Base-by-base conservation (phyloP, 1,284 basidiomycete genomes). In the Pascua guehoae region DNA sequence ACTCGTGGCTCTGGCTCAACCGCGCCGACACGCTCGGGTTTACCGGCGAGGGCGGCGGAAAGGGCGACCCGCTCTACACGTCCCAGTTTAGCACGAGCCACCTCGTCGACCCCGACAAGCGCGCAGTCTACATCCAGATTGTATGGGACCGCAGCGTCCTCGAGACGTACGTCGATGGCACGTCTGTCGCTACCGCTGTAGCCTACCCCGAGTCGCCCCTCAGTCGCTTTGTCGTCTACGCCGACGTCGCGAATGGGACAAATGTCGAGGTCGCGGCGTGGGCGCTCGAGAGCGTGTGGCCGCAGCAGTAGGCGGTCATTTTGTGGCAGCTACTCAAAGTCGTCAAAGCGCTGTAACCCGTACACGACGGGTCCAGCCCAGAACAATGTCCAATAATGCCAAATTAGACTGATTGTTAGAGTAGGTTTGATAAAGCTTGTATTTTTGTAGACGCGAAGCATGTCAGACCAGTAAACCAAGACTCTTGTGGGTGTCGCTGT, bases 161-260 rank as follows among this genome's bases (percentile, higher is more conserved):
- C 47, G 75, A 77, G 57, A 62, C 72, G 8, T 77, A 72, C 54
- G 60, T 70, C 41, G 71, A 76, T 47, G 66, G 62, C 15, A 46
- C 16, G 32, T 39, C 37, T 12, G 48, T 41, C 7, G 42, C 47
- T 11, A 55, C 54, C 3, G 37, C n/a, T 12, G 48, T 50, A 17
- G 44, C 51, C n/a, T 56, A 51, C 40, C 18, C 49, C n/a, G 16
- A 38, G 12, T 16, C 18, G 5, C 41, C 49, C n/a, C 49, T 56
- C 18, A 45, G 18, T n/a, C 42, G 47, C n/a, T 10, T 56, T 16
- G 44, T 43, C 24, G 39, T 56, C 17, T 54, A 42, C 47, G 53
- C 43, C 7, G 38, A 42, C 7, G 40, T 47, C 14, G 24, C 52
- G 5, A 14, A 41, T 10, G 41, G 41, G 46, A 40, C 40, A 8